Base-by-base conservation (phyloP, 2,329 filamentous ascomycete genomes). In the Colletotrichum magnum region DNA sequence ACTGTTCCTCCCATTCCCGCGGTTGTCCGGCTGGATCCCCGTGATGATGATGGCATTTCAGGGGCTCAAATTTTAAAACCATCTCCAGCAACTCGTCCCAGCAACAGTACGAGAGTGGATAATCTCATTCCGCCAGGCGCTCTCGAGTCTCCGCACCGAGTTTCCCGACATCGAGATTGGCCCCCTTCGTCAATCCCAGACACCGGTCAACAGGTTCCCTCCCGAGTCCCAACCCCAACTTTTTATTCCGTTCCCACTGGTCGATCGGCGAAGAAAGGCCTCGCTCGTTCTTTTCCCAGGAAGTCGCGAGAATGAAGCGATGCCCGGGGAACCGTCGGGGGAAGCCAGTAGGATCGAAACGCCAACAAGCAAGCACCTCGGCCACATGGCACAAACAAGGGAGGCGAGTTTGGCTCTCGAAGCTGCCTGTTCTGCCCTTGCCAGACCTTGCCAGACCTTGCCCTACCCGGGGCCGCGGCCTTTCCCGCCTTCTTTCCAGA, bases 81-180 rank as follows among this genome's bases (percentile, higher is more conserved):
- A 39, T 68, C 16, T 69, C 67, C 56, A 66, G 67, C 62, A 57
- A 26, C 62, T 66, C 61, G 51, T 45, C 67, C 56, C 50, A 57
- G 50, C 62, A 67, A 69, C 67, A 67, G 56, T 41, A 36, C 57
- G 36, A 56, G 7, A 52, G 56, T 69, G 67, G 67, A 47, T 61
- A 61, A 56, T 47, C 26, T 69, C 62, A 69, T 66, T 66, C 50
- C 67, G 56, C 56, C 56, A 67, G 36, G 45, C 21, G 39, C n/a
- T 36, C 47, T 24, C 21, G 21, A 24, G 21, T 24, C 21, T 53
- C 51, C 41, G 59, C 62, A 39, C 66, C 61, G 54, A 52, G 41
- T 66, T 60, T 56, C 24, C 56, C 63, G 51, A 57, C 36, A 47
- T 66, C 36, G 18, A 66, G 67, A 69, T 69, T 60, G 47, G 58